Evolutionary conservation across 768 basidiomycete genomes (phyloP).

Genomic region (Agrocybe chaxingu): DNA sequence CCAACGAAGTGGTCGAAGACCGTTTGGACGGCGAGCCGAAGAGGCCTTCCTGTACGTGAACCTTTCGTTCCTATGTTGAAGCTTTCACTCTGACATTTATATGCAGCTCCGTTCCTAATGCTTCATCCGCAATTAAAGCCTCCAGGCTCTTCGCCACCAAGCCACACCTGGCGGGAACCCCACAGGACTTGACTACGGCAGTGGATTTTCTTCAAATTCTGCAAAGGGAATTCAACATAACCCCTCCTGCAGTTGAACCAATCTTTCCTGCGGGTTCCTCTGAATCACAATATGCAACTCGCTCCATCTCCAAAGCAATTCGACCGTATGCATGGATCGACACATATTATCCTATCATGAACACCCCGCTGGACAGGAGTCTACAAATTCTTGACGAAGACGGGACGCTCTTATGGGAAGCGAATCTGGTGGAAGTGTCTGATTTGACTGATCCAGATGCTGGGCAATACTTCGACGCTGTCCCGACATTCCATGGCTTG

Average conservation of each 20-base stretch:
- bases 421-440: conserved; percentile 15
- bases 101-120: conserved; percentile 45
- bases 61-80: neutral
- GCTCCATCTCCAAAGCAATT: conserved; percentile 39
- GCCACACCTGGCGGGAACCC: conserved; percentile 66
- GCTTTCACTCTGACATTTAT: neutral
- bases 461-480: conserved; percentile 55
- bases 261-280: conserved; percentile 69
- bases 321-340: conserved; percentile 73
- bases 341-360: conserved; percentile 82
- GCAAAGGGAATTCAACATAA: conserved; percentile 55
- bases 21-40: conserved; percentile 19
- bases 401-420: conserved; percentile 48
- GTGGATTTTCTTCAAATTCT: conserved; percentile 61
- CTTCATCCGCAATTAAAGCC: conserved; percentile 47
- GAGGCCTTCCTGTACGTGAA: conserved; percentile 15
- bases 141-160: conserved; percentile 56
- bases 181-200: conserved; percentile 55
- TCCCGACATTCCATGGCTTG: conserved; percentile 84
- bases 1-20: conserved; percentile 5
- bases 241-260: conserved; percentile 36
- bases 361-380: conserved; percentile 65
- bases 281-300: conserved; percentile 63
- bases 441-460: conserved; percentile 74
- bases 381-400: conserved; percentile 61